Percentiles rank a stretch among this genome's conserved stretches.
phyloP scores from a whole-genome alignment of 176 grass and related monocot genomes.

The Zoysia japonica region DNA sequence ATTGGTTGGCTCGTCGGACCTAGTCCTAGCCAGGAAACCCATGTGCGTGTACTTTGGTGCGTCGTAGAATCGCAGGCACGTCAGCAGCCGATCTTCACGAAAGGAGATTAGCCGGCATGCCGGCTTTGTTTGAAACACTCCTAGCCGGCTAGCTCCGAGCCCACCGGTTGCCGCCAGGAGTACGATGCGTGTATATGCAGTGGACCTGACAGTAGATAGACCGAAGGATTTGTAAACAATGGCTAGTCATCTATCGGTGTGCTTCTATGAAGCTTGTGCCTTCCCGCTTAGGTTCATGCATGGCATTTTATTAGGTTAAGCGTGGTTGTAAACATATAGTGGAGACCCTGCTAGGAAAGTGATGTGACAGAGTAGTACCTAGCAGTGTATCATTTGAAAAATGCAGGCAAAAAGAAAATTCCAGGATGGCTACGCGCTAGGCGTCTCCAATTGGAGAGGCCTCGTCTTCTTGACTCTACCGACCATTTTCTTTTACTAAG shows the following conservation, averaged over 20 bases:
- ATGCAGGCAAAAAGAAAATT: neutral
- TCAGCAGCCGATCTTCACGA: conserved; percentile 11
- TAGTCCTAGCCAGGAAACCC: neutral
- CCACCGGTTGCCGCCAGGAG: neutral
- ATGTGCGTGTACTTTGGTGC: conserved; percentile 17
- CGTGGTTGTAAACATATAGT: conserved; percentile 5
- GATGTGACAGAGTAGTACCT: neutral
- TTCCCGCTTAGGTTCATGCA: conserved; percentile 13
- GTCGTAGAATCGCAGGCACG: conserved; percentile 5
- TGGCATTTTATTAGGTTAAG: conserved; percentile 2
- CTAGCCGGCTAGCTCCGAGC: neutral
- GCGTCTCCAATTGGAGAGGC: conserved; percentile 24
- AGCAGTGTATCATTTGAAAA: conserved; percentile 3
- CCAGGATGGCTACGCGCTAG: neutral
- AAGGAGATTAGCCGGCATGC: conserved; percentile 11
- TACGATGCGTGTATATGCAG: too few species aligned
- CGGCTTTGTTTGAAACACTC: neutral
- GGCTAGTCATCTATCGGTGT: neutral
- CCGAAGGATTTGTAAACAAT: neutral
- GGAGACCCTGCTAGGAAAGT: neutral
- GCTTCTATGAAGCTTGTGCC: conserved; percentile 19
- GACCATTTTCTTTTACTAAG: neutral
- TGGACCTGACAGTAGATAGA: too few species aligned
- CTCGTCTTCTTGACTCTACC: conserved; percentile 21
- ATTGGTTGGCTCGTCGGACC: too few species aligned